Evolutionary conservation across 2,329 filamentous ascomycete species (phyloP).

Genomic region (Trichoderma sp.): DNA sequence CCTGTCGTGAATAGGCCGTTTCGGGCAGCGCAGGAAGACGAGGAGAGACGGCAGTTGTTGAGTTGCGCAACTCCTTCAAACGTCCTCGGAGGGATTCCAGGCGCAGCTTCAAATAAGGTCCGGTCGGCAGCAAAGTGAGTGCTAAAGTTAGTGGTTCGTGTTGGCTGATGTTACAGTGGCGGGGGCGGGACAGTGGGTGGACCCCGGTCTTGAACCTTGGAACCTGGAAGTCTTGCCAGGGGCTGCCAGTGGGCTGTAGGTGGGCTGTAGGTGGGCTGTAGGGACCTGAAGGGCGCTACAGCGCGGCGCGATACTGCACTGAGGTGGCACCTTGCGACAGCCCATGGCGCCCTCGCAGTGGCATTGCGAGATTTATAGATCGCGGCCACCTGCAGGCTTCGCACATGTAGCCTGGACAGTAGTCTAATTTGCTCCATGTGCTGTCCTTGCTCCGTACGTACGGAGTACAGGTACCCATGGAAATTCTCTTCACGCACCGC

Average conservation of each 20-base stretch:
- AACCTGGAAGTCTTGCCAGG: slow-evolving; percentile 11
- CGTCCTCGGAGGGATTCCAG: background rate
- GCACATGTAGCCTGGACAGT: background rate
- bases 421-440: background rate
- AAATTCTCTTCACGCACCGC: background rate
- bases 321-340: slow-evolving; percentile 17
- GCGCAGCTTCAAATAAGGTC: slow-evolving; percentile 7
- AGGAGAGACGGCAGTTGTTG: background rate
- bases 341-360: slow-evolving; percentile 11
- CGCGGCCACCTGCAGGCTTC: background rate
- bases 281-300: background rate
- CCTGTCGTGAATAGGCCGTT: background rate
- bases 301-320: slow-evolving; percentile 9
- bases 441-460: background rate
- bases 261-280: slow-evolving; percentile 7
- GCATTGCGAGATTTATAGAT: slow-evolving; percentile 17
- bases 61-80: slow-evolving; percentile 4
- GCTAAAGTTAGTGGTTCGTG: slow-evolving; percentile 16
- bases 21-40: background rate
- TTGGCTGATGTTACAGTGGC: slow-evolving; percentile 25
- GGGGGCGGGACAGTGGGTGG: slow-evolving; percentile 30
- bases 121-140: background rate
- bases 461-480: background rate
- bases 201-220: too few relatives aligned
- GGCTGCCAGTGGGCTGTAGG: slow-evolving; percentile 4